phyloP scores from a whole-genome alignment of 108 stramenopile genomes.

The Aurantiochytrium sp. region DNA sequence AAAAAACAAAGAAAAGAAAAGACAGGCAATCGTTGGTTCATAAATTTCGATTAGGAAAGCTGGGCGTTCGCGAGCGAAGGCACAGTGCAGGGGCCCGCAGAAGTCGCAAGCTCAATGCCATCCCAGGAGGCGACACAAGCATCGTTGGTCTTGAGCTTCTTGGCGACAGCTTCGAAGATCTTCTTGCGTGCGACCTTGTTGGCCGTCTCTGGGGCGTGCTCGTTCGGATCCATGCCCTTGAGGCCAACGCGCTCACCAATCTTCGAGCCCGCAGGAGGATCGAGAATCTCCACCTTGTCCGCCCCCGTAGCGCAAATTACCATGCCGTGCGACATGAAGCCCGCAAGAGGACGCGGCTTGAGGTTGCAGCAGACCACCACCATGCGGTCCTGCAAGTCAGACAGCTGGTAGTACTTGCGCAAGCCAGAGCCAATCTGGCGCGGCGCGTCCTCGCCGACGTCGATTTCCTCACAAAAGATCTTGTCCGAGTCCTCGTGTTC shows the following conservation, averaged over 20 bases:
- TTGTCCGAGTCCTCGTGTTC: conserved; percentile 90
- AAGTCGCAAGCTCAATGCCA: not conserved
- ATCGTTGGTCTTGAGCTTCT: conserved; percentile 74
- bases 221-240: not conserved
- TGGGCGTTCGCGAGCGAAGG: not conserved
- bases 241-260: conserved; percentile 66
- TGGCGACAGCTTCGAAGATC: conserved; percentile 69
- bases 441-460: conserved; percentile 67
- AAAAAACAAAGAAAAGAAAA: not conserved
- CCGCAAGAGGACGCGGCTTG: conserved; percentile 77
- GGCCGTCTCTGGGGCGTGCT: conserved; percentile 53
- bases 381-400: conserved; percentile 71
- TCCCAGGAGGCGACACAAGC: conserved; percentile 53
- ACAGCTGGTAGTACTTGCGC: conserved; percentile 66
- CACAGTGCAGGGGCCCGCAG: not conserved
- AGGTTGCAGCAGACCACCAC: conserved; percentile 86
- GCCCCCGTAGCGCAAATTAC: conserved; percentile 75
- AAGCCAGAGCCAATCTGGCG: conserved; percentile 81
- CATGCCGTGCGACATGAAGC: conserved; percentile 82
- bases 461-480: conserved; percentile 89
- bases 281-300: conserved; percentile 68
- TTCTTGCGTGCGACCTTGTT: conserved; percentile 94
- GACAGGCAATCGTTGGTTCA: too few relatives aligned
- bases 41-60: not conserved
- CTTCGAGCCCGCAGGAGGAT: conserved; percentile 63